These are phyloP conservation scores for Pleomassaria siparia DNA, from an alignment of 2,329 filamentous ascomycete genomes.

Conservation along the genomic window DNA sequence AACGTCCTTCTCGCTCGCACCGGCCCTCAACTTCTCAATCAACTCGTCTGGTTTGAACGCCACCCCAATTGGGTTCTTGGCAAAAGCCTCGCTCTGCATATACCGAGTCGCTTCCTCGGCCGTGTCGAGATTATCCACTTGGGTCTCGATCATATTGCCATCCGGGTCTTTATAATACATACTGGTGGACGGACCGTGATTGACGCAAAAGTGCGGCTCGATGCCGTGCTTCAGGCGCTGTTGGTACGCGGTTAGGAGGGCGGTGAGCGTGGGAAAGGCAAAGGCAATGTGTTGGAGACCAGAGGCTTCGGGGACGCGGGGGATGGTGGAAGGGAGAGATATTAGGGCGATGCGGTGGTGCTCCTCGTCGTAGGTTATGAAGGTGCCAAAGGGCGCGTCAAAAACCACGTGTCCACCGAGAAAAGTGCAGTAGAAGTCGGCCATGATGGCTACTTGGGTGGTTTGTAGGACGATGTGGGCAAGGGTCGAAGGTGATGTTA, in stretches of 20 bases:
- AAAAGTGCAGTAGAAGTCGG: slow-evolving; percentile 41
- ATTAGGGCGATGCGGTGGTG: slow-evolving; percentile 3
- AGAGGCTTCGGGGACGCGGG: background rate
- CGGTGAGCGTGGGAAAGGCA: background rate
- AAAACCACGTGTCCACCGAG: slow-evolving; percentile 34
- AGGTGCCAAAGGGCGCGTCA: slow-evolving; percentile 31
- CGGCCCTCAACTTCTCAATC: background rate
- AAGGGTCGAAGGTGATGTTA: slow-evolving; percentile 6
- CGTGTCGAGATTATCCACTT: slow-evolving; percentile 39
- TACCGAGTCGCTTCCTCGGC: slow-evolving; percentile 33
- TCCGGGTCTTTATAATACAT: slow-evolving; percentile 55
- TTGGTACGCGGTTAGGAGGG: background rate
- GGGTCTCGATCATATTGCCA: slow-evolving; percentile 51
- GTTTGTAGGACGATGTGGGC: slow-evolving; percentile 30
- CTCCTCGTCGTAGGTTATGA: slow-evolving; percentile 47
- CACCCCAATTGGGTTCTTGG: background rate
- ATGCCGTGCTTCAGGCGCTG: slow-evolving; percentile 28
- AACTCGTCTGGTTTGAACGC: background rate
- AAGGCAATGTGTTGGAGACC: slow-evolving; percentile 2
- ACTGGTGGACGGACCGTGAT: slow-evolving; percentile 51
- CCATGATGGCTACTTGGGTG: slow-evolving; percentile 29
- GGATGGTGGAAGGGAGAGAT: background rate
- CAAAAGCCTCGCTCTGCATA: background rate
- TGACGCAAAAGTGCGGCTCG: slow-evolving; percentile 47
- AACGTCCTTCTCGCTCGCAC: too few relatives aligned